Evolutionary conservation across 2,329 filamentous ascomycete species (phyloP).

Genomic region (Xylariaceae sp.): DNA sequence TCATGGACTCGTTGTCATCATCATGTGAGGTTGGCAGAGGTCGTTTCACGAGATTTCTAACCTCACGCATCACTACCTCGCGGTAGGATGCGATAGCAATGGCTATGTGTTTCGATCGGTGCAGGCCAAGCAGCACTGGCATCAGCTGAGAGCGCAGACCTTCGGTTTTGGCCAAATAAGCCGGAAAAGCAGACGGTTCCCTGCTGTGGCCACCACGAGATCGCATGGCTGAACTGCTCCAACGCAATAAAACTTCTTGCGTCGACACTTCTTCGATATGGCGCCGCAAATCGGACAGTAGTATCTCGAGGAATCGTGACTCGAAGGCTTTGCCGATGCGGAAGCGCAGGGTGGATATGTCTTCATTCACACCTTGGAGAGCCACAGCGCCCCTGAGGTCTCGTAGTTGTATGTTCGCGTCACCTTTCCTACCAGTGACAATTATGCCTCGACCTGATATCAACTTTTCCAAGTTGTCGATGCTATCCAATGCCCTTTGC

Average conservation of each 20-base stretch:
- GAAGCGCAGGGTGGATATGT: constrained; percentile 71
- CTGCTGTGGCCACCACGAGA: constrained; percentile 65
- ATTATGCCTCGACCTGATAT: constrained; percentile 67
- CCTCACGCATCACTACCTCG: constrained; percentile 79
- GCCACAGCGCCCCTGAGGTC: constrained; percentile 77
- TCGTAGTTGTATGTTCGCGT: constrained; percentile 44
- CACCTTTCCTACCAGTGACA: constrained; percentile 24
- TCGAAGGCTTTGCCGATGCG: constrained; percentile 89
- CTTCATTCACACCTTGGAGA: constrained; percentile 74
- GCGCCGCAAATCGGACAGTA: constrained; percentile 76
- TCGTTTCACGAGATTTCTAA: constrained; percentile 78
- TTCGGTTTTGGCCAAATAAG: constrained; percentile 73
- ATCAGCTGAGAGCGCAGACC: constrained; percentile 68
- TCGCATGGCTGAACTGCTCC: constrained; percentile 75
- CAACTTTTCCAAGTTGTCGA: constrained; percentile 75
- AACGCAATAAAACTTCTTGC: constrained; percentile 75
- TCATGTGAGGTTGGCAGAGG: constrained; percentile 91
- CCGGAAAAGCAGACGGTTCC: constrained; percentile 67
- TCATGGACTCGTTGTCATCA: constrained; percentile 87
- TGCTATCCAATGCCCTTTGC: constrained; percentile 72
- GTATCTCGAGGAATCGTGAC: constrained; percentile 69
- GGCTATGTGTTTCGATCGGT: constrained; percentile 74
- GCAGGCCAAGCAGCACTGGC: constrained; percentile 73
- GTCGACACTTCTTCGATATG: constrained; percentile 73
- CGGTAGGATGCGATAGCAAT: constrained; percentile 82